Conservation (phyloP, 2,329 filamentous ascomycete genomes). For the Emergomyces pasteurianus region DNA sequence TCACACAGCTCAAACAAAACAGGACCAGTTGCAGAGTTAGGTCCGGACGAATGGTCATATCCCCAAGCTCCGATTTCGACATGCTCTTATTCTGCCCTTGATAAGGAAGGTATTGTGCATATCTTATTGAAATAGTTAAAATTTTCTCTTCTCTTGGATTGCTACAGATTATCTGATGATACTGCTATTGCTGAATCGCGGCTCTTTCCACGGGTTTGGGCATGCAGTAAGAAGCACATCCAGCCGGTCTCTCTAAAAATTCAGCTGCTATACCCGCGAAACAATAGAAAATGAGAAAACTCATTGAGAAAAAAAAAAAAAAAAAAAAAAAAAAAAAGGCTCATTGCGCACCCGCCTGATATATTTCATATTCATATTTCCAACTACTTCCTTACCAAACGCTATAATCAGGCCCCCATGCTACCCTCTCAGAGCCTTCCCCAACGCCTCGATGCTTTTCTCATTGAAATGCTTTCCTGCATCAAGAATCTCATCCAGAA, state of each 20-base stretch:
- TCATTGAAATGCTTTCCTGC: slow-evolving; percentile 18
- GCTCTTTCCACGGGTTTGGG: no score
- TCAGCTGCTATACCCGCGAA: not conserved
- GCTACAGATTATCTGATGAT: not conserved
- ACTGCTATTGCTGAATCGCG: not conserved
- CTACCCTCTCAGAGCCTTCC: slow-evolving; percentile 12
- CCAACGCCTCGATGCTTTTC: slow-evolving; percentile 19
- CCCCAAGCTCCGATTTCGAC: not conserved
- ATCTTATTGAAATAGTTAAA: not conserved
- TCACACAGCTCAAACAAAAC: not conserved
- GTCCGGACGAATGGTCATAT: not conserved
- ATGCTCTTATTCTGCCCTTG: not conserved
- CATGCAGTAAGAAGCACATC: not conserved
- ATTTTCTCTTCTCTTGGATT: not conserved
- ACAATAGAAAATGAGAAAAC: not conserved
- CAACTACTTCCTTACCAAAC: no score
- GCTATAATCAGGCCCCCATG: not conserved
- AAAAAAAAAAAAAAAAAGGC: no score
- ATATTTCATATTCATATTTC: not conserved
- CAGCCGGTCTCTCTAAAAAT: not conserved
- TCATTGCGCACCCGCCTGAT: not conserved
- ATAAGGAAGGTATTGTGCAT: not conserved
- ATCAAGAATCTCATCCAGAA: slow-evolving; percentile 22
- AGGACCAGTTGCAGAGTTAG: no score
- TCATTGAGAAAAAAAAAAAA: not conserved